Evolutionary conservation across 208 protist genomes (phyloP).

Genomic region (Leishmania major): DNA sequence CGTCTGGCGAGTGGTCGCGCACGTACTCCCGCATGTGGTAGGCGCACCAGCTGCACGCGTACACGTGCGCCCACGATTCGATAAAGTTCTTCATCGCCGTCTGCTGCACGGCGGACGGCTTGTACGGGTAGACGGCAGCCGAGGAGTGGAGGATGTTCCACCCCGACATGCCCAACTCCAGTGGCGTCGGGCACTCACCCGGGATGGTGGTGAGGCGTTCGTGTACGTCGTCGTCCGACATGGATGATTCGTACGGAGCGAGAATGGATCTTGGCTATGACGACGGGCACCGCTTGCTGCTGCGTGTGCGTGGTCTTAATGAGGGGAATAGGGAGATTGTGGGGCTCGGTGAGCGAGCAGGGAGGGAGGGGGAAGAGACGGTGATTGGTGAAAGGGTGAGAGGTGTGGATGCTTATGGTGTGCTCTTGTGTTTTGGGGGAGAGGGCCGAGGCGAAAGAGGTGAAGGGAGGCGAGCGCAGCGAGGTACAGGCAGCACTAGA

Average conservation of each 20-base stretch:
- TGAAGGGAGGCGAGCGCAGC: neutral
- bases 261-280: neutral
- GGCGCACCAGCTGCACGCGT: slow-evolving; percentile 87
- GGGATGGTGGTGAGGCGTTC: slow-evolving; percentile 49
- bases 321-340: neutral
- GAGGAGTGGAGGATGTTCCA: slow-evolving; percentile 89
- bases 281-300: neutral
- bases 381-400: neutral
- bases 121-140: slow-evolving; percentile 84
- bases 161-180: slow-evolving; percentile 72
- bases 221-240: neutral
- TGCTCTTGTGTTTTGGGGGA: neutral
- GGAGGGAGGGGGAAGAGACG: neutral
- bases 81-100: slow-evolving; percentile 81
- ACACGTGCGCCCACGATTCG: slow-evolving; percentile 74
- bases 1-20: slow-evolving; percentile 62
- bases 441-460: neutral
- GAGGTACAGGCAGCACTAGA: neutral
- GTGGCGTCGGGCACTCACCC: slow-evolving; percentile 57
- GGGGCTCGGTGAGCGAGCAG: neutral
- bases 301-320: neutral
- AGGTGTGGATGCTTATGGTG: neutral
- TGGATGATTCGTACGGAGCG: neutral
- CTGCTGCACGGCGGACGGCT: slow-evolving; percentile 63
- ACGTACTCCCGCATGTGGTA: slow-evolving; percentile 89